phyloP scores from a whole-genome alignment of 305 asterid species.

The Fraxinus sp. region DNA sequence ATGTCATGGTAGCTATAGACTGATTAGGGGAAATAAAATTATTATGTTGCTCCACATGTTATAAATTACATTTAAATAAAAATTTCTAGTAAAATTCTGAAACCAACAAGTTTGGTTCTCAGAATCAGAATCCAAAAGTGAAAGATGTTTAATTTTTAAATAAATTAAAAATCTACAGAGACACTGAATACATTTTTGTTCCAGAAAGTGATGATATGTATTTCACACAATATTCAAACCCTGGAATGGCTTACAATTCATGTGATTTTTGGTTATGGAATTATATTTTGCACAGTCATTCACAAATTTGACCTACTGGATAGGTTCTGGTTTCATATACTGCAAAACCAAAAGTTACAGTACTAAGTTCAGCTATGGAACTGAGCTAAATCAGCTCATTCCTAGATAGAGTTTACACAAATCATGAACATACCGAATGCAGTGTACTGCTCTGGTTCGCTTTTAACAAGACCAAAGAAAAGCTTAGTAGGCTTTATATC shows the following conservation, averaged over 20 bases:
- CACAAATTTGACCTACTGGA: not conserved
- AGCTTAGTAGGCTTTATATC: conserved; percentile 32
- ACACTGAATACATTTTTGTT: not conserved
- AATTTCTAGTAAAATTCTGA: not conserved
- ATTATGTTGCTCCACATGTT: not conserved
- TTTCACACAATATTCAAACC: not conserved
- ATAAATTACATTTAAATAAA: not conserved
- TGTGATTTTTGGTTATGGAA: not conserved
- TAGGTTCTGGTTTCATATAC: not conserved
- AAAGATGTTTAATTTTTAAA: not conserved
- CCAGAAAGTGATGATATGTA: not conserved
- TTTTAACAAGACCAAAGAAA: conserved; percentile 79
- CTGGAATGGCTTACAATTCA: not conserved
- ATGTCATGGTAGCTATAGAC: not conserved
- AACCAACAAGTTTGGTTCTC: not conserved
- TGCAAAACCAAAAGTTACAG: not conserved
- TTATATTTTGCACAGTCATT: not conserved
- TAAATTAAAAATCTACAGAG: not conserved
- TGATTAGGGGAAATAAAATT: not conserved
- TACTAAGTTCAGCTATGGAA: not conserved
- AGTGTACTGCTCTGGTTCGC: conserved; percentile 73
- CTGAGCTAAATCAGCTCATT: not conserved
- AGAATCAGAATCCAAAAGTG: not conserved
- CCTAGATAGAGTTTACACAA: not conserved
- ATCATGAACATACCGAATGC: conserved; percentile 57